A percentile compares a stretch with the other conserved stretches of the same genome.
Conservation (phyloP, 2,329 filamentous ascomycete genomes). For the Orbilia oligospora region DNA sequence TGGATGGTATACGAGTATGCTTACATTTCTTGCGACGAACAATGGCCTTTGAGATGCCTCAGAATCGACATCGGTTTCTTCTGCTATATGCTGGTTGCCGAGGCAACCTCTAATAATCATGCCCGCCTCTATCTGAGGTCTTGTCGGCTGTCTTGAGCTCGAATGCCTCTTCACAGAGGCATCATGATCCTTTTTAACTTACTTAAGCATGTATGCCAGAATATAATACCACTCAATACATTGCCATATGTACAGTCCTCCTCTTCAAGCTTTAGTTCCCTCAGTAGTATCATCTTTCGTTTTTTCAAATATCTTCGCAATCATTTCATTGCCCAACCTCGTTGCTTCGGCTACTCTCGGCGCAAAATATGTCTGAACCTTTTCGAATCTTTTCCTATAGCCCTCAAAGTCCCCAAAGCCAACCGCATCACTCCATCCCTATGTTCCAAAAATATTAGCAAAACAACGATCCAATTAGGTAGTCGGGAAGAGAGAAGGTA, state of each 20-base stretch:
- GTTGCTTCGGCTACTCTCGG: constrained; percentile 90
- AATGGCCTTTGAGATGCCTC: not conserved
- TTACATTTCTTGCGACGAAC: not conserved
- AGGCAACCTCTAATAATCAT: constrained; percentile 31
- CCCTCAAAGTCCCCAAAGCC: constrained; percentile 91
- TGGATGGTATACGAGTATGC: not conserved
- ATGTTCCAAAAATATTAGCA: constrained; percentile 14
- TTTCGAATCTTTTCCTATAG: constrained; percentile 90
- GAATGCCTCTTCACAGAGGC: not conserved
- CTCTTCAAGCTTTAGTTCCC: constrained; percentile 12
- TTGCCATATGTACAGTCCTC: constrained; percentile 1
- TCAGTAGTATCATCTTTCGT: constrained; percentile 69
- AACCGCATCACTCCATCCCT: constrained; percentile 95
- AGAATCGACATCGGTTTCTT: not conserved
- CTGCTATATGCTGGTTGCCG: constrained; percentile 24
- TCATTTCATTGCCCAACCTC: constrained; percentile 94
- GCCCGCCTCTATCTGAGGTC: too few species aligned
- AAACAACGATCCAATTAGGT: not conserved
- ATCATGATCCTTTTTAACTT: not conserved
- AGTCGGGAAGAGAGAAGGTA: too few species aligned
- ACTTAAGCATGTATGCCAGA: not conserved
- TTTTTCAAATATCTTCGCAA: constrained; percentile 91
- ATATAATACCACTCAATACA: not conserved
- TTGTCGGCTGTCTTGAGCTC: not conserved
- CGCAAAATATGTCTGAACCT: constrained; percentile 91